phyloP scores from a whole-genome alignment of 352 stramenopile species.

The Elongisporangium prolatum region DNA sequence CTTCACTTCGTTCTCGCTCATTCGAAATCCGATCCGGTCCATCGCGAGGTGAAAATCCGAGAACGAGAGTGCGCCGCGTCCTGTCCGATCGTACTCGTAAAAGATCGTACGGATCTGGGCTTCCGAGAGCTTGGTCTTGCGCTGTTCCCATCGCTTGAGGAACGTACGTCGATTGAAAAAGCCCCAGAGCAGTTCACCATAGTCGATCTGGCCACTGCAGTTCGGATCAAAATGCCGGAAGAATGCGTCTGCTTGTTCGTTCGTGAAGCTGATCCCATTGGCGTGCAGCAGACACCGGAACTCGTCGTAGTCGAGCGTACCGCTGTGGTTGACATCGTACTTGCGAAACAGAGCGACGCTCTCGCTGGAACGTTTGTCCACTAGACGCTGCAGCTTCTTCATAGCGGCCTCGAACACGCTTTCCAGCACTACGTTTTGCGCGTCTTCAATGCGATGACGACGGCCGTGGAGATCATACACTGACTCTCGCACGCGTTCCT shows the following conservation, averaged over 20 bases:
- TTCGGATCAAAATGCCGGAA: conserved; percentile 48
- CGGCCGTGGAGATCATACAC: conserved; percentile 69
- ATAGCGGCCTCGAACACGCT: conserved; percentile 43
- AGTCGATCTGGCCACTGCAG: conserved; percentile 46
- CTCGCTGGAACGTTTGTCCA: conserved; percentile 7
- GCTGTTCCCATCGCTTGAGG: conserved; percentile 44
- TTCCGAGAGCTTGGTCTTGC: conserved; percentile 21
- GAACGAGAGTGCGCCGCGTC: conserved; percentile 27
- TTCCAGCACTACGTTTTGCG: conserved; percentile 17
- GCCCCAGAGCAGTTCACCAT: conserved; percentile 53
- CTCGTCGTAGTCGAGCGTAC: conserved; percentile 39
- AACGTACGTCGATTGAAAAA: conserved; percentile 63
- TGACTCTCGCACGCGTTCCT: conserved; percentile 4
- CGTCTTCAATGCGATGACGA: conserved; percentile 24
- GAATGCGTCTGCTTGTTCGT: conserved; percentile 34
- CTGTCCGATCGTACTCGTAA: conserved; percentile 35
- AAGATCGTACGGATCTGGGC: conserved; percentile 29
- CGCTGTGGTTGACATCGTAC: conserved; percentile 45
- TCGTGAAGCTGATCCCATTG: conserved; percentile 22
- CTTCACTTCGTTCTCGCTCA: conserved; percentile 40
- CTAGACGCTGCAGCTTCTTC: conserved; percentile 46
- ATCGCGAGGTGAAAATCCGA: conserved; percentile 48
- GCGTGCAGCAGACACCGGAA: conserved; percentile 32
- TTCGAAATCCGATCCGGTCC: conserved; percentile 39
- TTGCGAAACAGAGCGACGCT: conserved; percentile 33